These are phyloP conservation scores for Notholithocarpus densiflorus DNA, from an alignment of 306 rosid species.

Conservation along the genomic window DNA sequence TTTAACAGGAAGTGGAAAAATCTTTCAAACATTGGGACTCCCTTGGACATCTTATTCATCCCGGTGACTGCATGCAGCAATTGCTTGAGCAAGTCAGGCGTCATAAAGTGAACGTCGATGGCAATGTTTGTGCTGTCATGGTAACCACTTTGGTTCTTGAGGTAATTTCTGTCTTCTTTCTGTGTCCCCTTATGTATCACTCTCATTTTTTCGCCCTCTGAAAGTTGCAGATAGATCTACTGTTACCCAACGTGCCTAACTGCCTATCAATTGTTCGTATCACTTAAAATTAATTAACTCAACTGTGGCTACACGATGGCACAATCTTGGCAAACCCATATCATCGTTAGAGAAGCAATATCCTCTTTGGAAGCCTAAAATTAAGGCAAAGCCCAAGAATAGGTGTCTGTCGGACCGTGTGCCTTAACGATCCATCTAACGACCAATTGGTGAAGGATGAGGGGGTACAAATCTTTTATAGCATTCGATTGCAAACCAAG, in stretches of 20 bases:
- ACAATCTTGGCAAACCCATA: too few relatives aligned
- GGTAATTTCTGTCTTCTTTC: constrained; percentile 37
- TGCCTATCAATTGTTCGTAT: not conserved
- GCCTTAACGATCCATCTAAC: too few relatives aligned
- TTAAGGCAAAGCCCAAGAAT: too few relatives aligned
- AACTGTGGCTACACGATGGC: not conserved
- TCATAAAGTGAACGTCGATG: constrained; percentile 67
- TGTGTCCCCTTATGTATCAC: not conserved
- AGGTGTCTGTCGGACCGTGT: too few relatives aligned
- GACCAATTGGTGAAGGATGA: too few relatives aligned
- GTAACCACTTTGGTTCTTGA: constrained; percentile 85
- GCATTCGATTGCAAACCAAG: too few relatives aligned
- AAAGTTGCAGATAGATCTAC: not conserved
- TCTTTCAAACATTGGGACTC: constrained; percentile 51
- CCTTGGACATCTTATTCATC: constrained; percentile 29
- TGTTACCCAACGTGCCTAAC: not conserved
- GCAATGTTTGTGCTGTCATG: constrained; percentile 68
- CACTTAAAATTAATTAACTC: not conserved
- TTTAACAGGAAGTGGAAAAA: constrained; percentile 65
- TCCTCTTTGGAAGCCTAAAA: too few relatives aligned
- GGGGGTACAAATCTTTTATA: too few relatives aligned
- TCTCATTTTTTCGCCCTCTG: not conserved
- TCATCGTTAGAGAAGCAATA: too few relatives aligned
- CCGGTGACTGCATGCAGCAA: constrained; percentile 66
- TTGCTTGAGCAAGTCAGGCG: constrained; percentile 76